These are phyloP conservation scores for Verbena officinalis DNA, from an alignment of 257 asterid genomes.

Conservation along the genomic window DNA sequence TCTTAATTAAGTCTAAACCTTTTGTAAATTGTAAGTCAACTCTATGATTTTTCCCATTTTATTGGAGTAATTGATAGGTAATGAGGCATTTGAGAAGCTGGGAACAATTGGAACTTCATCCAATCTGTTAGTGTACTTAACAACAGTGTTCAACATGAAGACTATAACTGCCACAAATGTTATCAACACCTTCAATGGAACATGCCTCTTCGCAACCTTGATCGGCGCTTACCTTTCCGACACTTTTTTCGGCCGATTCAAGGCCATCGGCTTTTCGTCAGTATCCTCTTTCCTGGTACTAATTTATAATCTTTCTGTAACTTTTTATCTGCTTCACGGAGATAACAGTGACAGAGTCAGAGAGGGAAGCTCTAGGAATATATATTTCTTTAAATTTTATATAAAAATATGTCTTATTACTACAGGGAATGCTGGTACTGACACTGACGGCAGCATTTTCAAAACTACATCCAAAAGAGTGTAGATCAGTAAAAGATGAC, in stretches of 20 bases:
- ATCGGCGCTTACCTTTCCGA: constrained; percentile 45
- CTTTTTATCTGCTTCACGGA: neutral
- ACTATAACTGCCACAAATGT: constrained; percentile 38
- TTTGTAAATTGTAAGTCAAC: too few relatives aligned
- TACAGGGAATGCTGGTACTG: constrained; percentile 40
- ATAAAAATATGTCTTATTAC: too few relatives aligned
- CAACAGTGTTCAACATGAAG: constrained; percentile 41
- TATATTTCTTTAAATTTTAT: too few relatives aligned
- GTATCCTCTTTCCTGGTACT: constrained; percentile 47
- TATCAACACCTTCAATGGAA: constrained; percentile 44
- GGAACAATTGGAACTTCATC: constrained; percentile 45
- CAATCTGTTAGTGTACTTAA: constrained; percentile 41
- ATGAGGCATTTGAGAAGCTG: constrained; percentile 50
- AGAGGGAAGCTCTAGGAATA: too few relatives aligned
- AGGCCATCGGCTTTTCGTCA: constrained; percentile 38
- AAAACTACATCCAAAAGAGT: constrained; percentile 31
- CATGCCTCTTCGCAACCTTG: constrained; percentile 40
- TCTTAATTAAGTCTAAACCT: too few relatives aligned
- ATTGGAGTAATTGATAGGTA: constrained; percentile 27
- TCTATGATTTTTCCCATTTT: too few relatives aligned
- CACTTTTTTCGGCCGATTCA: constrained; percentile 46
- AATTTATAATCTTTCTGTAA: neutral
- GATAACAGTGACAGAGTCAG: too few relatives aligned
- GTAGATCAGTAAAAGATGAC: constrained; percentile 9
- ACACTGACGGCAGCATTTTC: constrained; percentile 38